Conservation (phyloP, 805 yeast species). For the Ogataea sp. region DNA sequence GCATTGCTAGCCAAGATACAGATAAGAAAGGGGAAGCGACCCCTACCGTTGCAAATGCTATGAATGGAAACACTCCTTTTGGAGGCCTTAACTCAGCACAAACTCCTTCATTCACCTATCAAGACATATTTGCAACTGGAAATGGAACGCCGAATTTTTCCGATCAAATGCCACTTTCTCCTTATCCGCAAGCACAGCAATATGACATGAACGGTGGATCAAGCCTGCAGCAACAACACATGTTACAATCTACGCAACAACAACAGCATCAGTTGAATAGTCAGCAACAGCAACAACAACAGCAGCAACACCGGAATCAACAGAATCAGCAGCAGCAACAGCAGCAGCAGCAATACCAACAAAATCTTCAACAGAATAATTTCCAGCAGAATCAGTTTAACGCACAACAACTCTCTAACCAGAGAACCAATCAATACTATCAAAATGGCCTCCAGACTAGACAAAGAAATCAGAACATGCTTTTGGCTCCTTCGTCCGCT, state of each 20-base stretch:
- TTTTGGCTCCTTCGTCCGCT: not conserved
- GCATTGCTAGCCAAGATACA: too few species aligned
- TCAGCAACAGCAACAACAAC: conserved; percentile 1
- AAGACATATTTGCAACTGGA: too few species aligned
- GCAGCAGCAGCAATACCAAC: not conserved
- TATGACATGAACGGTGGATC: not conserved
- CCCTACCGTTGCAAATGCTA: too few species aligned
- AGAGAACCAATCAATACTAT: not conserved
- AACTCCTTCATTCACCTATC: too few species aligned
- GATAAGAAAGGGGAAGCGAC: too few species aligned
- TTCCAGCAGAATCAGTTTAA: too few species aligned
- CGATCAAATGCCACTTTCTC: too few species aligned
- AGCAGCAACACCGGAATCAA: not conserved
- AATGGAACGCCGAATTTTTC: too few species aligned
- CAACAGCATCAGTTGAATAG: not conserved
- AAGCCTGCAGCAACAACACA: too few species aligned
- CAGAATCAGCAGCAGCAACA: conserved; percentile 1
- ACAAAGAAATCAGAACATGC: not conserved
- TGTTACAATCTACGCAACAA: not conserved
- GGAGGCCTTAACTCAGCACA: too few species aligned
- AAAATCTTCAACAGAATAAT: not conserved
- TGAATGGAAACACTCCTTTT: too few species aligned
- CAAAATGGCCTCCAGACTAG: not conserved
- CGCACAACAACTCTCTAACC: not conserved
- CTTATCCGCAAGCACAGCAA: too few species aligned